Evolutionary conservation across 768 basidiomycete genomes (phyloP).

Genomic region (Boletus fagicola): DNA sequence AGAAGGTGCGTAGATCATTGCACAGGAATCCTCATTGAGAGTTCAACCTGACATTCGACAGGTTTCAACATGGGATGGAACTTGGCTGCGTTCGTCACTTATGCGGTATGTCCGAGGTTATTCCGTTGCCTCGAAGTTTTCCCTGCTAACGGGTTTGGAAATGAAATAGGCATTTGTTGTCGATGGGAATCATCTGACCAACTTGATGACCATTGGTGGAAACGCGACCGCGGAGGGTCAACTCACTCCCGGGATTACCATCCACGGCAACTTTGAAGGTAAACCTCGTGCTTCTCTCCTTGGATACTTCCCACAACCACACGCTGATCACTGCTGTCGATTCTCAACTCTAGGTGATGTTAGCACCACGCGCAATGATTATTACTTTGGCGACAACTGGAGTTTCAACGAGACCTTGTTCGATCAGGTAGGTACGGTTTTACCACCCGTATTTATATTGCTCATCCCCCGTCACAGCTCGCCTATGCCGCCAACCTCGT

Average conservation of each 20-base stretch:
- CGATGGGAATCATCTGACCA: slow-evolving; percentile 30
- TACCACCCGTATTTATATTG: not conserved
- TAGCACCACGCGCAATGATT: slow-evolving; percentile 26
- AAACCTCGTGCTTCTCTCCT: not conserved
- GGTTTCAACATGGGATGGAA: slow-evolving; percentile 25
- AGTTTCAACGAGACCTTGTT: slow-evolving; percentile 29
- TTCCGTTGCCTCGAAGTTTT: not conserved
- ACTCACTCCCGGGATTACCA: slow-evolving; percentile 19
- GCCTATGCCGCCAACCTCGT: too few species aligned
- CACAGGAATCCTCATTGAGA: too few species aligned
- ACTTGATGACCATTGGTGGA: slow-evolving; percentile 27
- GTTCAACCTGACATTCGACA: not conserved
- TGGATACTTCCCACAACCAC: not conserved
- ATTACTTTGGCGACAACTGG: slow-evolving; percentile 27
- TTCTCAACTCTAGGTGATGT: slow-evolving; percentile 18
- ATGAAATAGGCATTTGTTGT: slow-evolving; percentile 22
- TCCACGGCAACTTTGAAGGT: slow-evolving; percentile 27
- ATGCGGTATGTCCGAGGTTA: slow-evolving; percentile 12
- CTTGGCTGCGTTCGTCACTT: slow-evolving; percentile 18
- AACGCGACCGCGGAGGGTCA: slow-evolving; percentile 14
- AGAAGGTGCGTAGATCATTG: slow-evolving; percentile 11
- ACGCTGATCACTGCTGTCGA: not conserved
- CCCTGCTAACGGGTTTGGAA: not conserved
- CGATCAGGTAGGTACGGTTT: slow-evolving; percentile 8
- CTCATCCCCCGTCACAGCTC: slow-evolving; percentile 11